A percentile compares a stretch with the other conserved stretches of the same genome.
Conservation (phyloP, 177 flowering plant genomes). For the Vitis hybrid region DNA sequence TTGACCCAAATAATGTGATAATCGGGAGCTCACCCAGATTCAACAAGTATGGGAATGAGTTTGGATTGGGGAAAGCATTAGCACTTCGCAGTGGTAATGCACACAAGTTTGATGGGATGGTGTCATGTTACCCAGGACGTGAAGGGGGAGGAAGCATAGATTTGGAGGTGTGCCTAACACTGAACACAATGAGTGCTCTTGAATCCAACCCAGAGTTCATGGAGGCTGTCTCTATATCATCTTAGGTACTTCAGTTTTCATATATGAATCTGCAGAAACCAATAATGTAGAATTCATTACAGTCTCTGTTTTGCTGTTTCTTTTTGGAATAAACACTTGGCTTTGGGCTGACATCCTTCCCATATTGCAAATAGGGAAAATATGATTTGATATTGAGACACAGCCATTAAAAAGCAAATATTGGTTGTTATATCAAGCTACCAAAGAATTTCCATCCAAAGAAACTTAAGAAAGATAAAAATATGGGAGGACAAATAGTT, state of each 20-base stretch:
- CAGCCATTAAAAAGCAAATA: too few species aligned
- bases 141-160: conserved; percentile 71
- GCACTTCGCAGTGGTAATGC: conserved; percentile 61
- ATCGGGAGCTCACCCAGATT: conserved; percentile 73
- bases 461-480: too few species aligned
- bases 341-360: too few species aligned
- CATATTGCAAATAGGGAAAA: too few species aligned
- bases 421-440: too few species aligned
- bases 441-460: too few species aligned
- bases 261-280: too few species aligned
- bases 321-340: too few species aligned
- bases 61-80: conserved; percentile 63
- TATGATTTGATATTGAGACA: too few species aligned
- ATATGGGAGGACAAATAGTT: too few species aligned
- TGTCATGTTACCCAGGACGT: conserved; percentile 47
- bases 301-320: too few species aligned
- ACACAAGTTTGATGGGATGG: conserved; percentile 59
- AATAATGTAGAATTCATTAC: too few species aligned
- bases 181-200: conserved; percentile 41
- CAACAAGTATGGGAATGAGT: conserved; percentile 56
- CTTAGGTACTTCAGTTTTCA: background rate
- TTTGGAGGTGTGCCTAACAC: conserved; percentile 52
- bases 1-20: conserved; percentile 37
- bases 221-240: conserved; percentile 24
- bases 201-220: conserved; percentile 59